Base-by-base conservation (phyloP, 805 yeast species). In the Candida montana region DNA sequence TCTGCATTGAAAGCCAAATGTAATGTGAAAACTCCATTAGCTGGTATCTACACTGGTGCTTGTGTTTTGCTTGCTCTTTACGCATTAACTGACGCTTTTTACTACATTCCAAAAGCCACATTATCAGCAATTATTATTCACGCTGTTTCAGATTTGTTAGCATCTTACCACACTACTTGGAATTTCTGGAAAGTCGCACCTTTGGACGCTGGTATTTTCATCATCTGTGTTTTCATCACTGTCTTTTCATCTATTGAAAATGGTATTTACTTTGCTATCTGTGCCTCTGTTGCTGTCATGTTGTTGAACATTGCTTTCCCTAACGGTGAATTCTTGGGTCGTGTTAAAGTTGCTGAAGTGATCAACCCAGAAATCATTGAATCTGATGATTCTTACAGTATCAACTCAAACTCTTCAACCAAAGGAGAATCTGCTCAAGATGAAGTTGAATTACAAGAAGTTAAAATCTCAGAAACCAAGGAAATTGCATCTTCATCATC, bases 1-100 rank as follows among this genome's bases (percentile, higher is more conserved):
- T 84, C 96, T 34, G 97, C 97, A 7, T 73, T 90, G 55, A 90
- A 91, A 66, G 82, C 95, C 39, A 90, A 90, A 65, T 90, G 96
- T 74, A 95, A 95, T 60, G 97, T 90, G 35, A 77, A 89, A 58
- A 90, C 97, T 17, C 97, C 97, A 28, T 68, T 90, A 46, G 95
- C 96, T 34, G 96, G 96, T 67, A 72, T 88, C 32, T 84, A 81
- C 63, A 85, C 96, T 11, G 97, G 96, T 59, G 77, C 76, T 34
- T 89, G 91, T 64, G 97, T 90, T 20, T 65, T 90, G 48, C 68
- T 90, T 48, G 95, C 97, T 2, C 71, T 90, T 48, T 90, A 89
- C 63, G 80, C 84, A 45, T 74, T 90, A 54, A 89, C 96, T 6
- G 71, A 71, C 44, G 83, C 95, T 6, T 90, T 90, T 69, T 87